phyloP scores from a whole-genome alignment of 2,329 filamentous ascomycete genomes.

The Trichoderma endophyticum region DNA sequence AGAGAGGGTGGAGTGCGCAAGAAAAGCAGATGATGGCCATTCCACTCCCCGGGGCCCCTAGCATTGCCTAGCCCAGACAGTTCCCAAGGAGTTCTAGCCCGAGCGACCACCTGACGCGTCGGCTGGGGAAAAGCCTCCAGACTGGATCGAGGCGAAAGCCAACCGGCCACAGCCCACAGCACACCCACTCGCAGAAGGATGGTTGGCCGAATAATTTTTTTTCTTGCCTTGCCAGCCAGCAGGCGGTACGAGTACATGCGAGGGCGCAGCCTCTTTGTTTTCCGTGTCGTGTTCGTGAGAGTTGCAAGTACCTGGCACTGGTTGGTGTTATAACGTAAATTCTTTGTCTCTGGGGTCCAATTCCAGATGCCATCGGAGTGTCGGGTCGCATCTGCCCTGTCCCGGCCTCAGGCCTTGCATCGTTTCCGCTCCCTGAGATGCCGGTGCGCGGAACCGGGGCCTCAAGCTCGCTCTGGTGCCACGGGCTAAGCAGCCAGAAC shows the following conservation, averaged over 20 bases:
- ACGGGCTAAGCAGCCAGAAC: not conserved
- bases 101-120: slow-evolving; percentile 19
- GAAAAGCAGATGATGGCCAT: slow-evolving; percentile 1
- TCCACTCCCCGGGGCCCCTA: slow-evolving; percentile 13
- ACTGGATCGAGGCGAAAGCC: slow-evolving; percentile 14
- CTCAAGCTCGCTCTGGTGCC: not conserved
- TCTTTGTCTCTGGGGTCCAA: not conserved
- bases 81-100: slow-evolving; percentile 1
- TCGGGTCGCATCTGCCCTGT: not conserved
- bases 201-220: slow-evolving; percentile 4
- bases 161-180: slow-evolving; percentile 3
- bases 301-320: not conserved
- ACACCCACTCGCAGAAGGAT: slow-evolving; percentile 7
- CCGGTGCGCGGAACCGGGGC: slow-evolving; percentile 1
- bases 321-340: not conserved
- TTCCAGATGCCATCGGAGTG: not conserved
- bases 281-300: not conserved
- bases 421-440: not conserved
- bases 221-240: not conserved
- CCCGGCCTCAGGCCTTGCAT: not conserved
- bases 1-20: not conserved
- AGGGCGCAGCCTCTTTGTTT: slow-evolving; percentile 11
- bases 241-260: not conserved
- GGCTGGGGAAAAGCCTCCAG: slow-evolving; percentile 15
- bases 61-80: slow-evolving; percentile 1